These are phyloP conservation scores for Dactylellina drechsleri DNA, from an alignment of 2,329 filamentous ascomycete genomes.

Conservation along the genomic window DNA sequence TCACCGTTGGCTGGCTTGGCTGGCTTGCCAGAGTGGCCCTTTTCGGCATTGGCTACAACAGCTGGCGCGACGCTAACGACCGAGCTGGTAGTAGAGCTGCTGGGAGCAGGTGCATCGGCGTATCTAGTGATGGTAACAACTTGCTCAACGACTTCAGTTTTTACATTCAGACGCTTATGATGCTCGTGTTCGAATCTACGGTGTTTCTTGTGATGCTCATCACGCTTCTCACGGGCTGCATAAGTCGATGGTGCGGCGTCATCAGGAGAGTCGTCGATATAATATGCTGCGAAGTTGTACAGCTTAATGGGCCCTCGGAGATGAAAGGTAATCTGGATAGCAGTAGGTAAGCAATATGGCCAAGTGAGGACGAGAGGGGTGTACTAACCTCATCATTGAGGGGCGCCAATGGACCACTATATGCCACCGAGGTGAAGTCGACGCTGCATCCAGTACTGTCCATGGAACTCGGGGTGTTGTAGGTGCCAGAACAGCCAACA, in stretches of 20 bases:
- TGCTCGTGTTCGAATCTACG: constrained; percentile 38
- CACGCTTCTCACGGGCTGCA: constrained; percentile 32
- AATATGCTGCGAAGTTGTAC: constrained; percentile 50
- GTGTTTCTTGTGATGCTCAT: constrained; percentile 26
- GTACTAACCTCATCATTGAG: constrained; percentile 41
- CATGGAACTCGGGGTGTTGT: constrained; percentile 37
- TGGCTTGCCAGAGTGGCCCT: constrained; percentile 20
- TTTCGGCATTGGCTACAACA: constrained; percentile 47
- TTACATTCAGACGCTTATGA: constrained; percentile 36
- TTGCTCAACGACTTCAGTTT: constrained; percentile 44
- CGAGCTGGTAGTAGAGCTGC: constrained; percentile 2
- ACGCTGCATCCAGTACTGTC: constrained; percentile 36
- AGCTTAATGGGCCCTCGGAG: constrained; percentile 42
- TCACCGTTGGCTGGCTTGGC: constrained; percentile 28
- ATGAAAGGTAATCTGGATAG: constrained; percentile 46
- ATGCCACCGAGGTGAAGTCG: constrained; percentile 13
- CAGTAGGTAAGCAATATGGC: background rate
- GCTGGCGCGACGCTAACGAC: constrained; percentile 18
- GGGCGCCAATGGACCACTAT: constrained; percentile 48
- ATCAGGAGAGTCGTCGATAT: constrained; percentile 43
- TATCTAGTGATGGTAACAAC: constrained; percentile 40
- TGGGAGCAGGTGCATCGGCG: constrained; percentile 27
- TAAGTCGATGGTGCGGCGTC: constrained; percentile 25
- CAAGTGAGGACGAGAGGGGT: background rate
- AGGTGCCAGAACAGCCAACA: constrained; percentile 46